These are phyloP conservation scores for Gentiana straminea DNA, from an alignment of 257 asterid genomes.

Conservation along the genomic window DNA sequence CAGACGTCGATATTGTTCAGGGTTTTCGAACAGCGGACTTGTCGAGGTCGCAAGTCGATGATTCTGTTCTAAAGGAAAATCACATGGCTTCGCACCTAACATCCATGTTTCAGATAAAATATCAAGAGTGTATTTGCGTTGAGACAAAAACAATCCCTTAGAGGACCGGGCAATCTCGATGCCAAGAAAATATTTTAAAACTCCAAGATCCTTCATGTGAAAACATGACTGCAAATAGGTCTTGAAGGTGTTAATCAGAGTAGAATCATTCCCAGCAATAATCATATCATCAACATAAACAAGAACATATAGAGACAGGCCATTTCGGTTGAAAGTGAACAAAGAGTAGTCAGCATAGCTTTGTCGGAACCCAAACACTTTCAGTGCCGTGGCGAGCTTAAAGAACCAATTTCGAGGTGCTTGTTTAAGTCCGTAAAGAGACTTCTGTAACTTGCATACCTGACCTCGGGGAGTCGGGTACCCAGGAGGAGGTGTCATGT, in stretches of 20 bases:
- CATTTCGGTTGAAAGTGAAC: background rate
- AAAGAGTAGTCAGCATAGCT: background rate
- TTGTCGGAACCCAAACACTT: background rate
- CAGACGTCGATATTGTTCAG: background rate
- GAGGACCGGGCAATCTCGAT: background rate
- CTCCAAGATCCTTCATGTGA: too few relatives aligned
- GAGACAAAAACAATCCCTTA: background rate
- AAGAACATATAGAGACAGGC: background rate
- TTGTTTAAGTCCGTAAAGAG: background rate
- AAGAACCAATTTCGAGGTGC: background rate
- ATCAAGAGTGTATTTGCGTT: background rate
- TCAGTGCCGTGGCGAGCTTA: background rate
- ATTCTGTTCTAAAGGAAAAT: background rate
- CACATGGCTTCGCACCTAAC: background rate
- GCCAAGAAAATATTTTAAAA: background rate
- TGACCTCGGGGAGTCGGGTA: background rate
- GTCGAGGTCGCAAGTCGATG: background rate
- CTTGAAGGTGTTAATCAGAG: background rate
- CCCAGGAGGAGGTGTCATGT: background rate
- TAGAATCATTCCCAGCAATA: background rate
- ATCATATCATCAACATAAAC: background rate
- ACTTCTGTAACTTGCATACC: background rate
- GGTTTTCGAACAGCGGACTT: background rate
- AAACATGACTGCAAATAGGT: background rate
- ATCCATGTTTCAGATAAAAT: background rate